Evolutionary conservation across 1,284 basidiomycete species (phyloP), one percentile per base, ranked within the genome.

Genomic region (Mycena citricolor): DNA sequence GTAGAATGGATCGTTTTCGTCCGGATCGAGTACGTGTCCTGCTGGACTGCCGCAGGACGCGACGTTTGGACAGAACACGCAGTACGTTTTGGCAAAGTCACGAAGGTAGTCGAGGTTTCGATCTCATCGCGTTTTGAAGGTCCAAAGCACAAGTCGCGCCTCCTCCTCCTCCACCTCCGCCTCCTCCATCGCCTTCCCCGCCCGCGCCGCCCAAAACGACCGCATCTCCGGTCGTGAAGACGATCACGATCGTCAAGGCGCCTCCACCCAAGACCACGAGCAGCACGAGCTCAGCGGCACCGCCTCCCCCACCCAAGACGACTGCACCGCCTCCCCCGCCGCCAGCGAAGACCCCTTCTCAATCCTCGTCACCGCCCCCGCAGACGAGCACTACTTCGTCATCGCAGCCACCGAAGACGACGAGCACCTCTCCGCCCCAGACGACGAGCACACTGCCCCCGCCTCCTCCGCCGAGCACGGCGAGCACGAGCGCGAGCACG

Each of bases 1-100:
- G 21, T 11, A 44, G 43, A 32, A 44, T 19, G 43, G 43, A 11
- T 44, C 43, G 23, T 44, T 44, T 32, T 44, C 43, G 2, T 32
- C 36, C 8, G 43, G 43, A 4, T 19, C 23, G 5, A 44, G 43
- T 26, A 39, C 35, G 4, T 44, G 43, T 16, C 35, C 43, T 2
- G 7, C 14, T 17, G 43, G 43, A 14, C 6, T 39, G 14, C 36
- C 43, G 17, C 43, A 44, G 25, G 25, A 12, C 26, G 17, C 5
- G 36, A 25, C 10, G 5, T 8, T 14, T 23, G 19, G 14, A n/a
- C 7, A 35, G 16, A 22, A 22, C 7, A n/a, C n/a, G n/a, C n/a
- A n/a, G n/a, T n/a, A n/a, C n/a, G n/a, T n/a, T n/a, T n/a, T n/a
- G n/a, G n/a, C n/a, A n/a, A n/a, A n/a, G n/a, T n/a, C n/a, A n/a